Evolutionary conservation across 176 grass and related monocot species (phyloP), one percentile per base, ranked within the genome.

Genomic region (Hyparrhenia diplandra): DNA sequence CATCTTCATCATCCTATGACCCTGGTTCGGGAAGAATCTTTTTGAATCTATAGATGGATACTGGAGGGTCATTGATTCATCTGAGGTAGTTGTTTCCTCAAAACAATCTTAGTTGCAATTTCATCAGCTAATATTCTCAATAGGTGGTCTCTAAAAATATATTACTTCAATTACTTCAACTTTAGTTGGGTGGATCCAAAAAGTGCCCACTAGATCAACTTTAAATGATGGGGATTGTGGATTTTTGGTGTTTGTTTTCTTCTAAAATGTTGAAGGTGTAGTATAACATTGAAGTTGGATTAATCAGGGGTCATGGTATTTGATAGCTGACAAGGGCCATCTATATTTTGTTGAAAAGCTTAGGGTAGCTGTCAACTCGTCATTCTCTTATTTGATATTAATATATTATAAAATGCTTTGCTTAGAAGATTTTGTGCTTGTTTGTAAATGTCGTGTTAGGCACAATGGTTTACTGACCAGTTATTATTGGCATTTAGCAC

Each of bases 21-120:
- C 96, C 90, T 93, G 92, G 96, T 58, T 93, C 90, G 51, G 88
- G 90, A 71, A 86, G 96, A 83, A 95, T 99, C 60, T 93, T 95
- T 99, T 99, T 70, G 96, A 99, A 85, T 95, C 88, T 40, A 89
- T 25, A 82, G 88, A 99, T 81, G 84, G 92, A 24, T 84, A 74
- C 74, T 99, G 96, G 96, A 87, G 90, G 77, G 67, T 99, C 54
- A 87, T 99, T 69, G 92, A 99, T 83, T 91, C 92, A 49, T 75
- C 87, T 69, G 92, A 99, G 96, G 96, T 99, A 78, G 21, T 6
- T 91, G 71, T 69, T 72, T 88, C 28, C 68, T 87, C 10, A 27
- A 64, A 14, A 46, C 49, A 76, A 34, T 78, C 46, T 69, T 69
- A 14, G 11, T 59, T 49, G 3, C 77, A 30, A 43, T 80, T 69